Conservation (phyloP, 306 rosid genomes). For the Cyclanthera cordifolia region DNA sequence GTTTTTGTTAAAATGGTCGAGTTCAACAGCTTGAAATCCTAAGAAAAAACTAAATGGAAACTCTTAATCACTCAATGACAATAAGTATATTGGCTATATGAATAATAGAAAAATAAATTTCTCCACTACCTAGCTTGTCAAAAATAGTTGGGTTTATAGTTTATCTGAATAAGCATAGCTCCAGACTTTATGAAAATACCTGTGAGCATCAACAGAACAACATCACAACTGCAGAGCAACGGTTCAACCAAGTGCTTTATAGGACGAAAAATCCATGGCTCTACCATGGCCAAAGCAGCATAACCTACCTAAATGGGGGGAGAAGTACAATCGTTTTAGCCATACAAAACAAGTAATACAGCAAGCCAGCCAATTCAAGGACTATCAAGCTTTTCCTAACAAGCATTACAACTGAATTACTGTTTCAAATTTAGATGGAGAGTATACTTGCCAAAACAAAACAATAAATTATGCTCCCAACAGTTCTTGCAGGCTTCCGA, state of each 20-base stretch:
- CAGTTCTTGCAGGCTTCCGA: slow-evolving; percentile 63
- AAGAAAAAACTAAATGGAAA: neutral
- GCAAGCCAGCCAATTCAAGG: neutral
- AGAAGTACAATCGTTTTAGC: slow-evolving; percentile 12
- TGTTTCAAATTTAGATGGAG: neutral
- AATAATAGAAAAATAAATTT: neutral
- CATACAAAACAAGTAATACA: neutral
- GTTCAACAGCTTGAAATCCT: neutral
- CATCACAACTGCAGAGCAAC: slow-evolving; percentile 76
- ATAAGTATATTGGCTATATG: neutral
- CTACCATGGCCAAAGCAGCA: slow-evolving; percentile 55
- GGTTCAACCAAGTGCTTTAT: slow-evolving; percentile 34
- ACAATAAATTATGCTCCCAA: slow-evolving; percentile 78
- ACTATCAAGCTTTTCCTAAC: neutral
- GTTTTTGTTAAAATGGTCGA: neutral
- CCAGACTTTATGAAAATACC: slow-evolving; percentile 28
- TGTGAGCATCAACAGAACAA: slow-evolving; percentile 63
- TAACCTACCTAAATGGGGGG: slow-evolving; percentile 58
- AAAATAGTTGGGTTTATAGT: neutral
- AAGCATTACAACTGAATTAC: neutral
- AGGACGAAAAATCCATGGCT: slow-evolving; percentile 61
- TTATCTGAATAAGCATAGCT: neutral
- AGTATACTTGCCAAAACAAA: slow-evolving; percentile 45
- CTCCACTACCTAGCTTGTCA: neutral
- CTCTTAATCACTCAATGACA: neutral